Percentiles rank a stretch among this genome's conserved stretches.
These are phyloP conservation scores for Coemansia sp. DNA, from an alignment of 192 early-diverging fungal genomes.

Conservation along the genomic window DNA sequence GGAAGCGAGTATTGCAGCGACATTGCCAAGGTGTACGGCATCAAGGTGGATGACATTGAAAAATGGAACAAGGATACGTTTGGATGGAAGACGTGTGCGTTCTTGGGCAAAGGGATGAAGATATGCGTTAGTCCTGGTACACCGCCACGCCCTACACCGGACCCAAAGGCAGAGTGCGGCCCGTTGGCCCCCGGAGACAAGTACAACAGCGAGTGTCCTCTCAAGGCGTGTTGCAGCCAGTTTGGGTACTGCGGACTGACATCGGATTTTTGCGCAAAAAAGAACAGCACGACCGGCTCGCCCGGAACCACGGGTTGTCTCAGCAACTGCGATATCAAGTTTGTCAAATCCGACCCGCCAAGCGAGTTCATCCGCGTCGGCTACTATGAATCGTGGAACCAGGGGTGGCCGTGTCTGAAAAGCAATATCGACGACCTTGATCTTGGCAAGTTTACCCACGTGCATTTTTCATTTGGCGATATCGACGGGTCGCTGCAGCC, in stretches of 20 bases:
- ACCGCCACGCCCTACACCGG: not conserved
- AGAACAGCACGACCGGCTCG: not conserved
- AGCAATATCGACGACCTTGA: constrained; percentile 6
- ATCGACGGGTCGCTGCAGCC: constrained; percentile 6
- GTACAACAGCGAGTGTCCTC: constrained; percentile 21
- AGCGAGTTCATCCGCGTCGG: constrained; percentile 12
- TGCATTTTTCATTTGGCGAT: constrained; percentile 20
- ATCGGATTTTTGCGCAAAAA: constrained; percentile 7
- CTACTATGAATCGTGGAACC: constrained; percentile 20
- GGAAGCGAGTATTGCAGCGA: constrained; percentile 5
- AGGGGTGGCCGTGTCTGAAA: constrained; percentile 16
- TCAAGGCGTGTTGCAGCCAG: constrained; percentile 21
- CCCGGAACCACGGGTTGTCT: constrained; percentile 16
- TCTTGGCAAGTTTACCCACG: constrained; percentile 11
- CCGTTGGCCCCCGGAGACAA: constrained; percentile 9
- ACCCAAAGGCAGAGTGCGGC: constrained; percentile 6
- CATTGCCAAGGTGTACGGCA: not conserved
- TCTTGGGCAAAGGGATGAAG: constrained; percentile 1
- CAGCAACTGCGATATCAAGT: constrained; percentile 13
- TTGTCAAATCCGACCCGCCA: constrained; percentile 5
- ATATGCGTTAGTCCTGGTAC: constrained; percentile 3
- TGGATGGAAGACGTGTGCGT: not conserved
- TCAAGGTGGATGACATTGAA: not conserved
- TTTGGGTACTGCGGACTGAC: constrained; percentile 14
- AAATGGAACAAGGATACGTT: not conserved